These are phyloP conservation scores for Hypoxylon sp. DNA, from an alignment of 2,329 filamentous ascomycete species.

Conservation along the genomic window DNA sequence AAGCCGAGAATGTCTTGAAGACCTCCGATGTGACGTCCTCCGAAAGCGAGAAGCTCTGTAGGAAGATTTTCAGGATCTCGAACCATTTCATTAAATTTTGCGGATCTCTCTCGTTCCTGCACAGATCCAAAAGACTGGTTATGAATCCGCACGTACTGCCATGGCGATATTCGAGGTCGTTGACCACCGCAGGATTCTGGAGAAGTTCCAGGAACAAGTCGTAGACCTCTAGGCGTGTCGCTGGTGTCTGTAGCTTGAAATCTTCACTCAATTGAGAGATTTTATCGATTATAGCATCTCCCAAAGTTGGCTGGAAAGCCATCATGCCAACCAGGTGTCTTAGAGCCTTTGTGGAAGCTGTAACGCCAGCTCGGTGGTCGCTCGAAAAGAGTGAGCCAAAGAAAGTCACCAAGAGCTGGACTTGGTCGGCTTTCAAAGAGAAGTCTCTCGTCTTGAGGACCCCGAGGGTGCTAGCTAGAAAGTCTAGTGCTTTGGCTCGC, in stretches of 20 bases:
- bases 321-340: conserved; percentile 65
- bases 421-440: conserved; percentile 66
- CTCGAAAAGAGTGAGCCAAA: conserved; percentile 72
- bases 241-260: conserved; percentile 67
- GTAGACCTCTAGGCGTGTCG: conserved; percentile 68
- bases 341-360: conserved; percentile 68
- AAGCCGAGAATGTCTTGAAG: conserved; percentile 71
- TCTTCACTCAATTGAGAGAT: conserved; percentile 69
- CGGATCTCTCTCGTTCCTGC: conserved; percentile 70
- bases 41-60: conserved; percentile 63
- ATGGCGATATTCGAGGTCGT: conserved; percentile 62
- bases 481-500: conserved; percentile 70
- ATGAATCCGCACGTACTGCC: conserved; percentile 64
- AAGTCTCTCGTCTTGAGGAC: conserved; percentile 59
- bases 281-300: conserved; percentile 64
- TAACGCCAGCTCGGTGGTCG: conserved; percentile 72
- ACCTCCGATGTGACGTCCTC: conserved; percentile 64
- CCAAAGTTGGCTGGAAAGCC: conserved; percentile 65
- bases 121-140: conserved; percentile 65
- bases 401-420: conserved; percentile 66
- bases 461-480: conserved; percentile 68
- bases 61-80: conserved; percentile 62
- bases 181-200: conserved; percentile 59
- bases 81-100: conserved; percentile 72
- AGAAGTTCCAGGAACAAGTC: conserved; percentile 64